Conservation (phyloP, 225 moss, liverwort and hornwort genomes). For the Ulota crispa region DNA sequence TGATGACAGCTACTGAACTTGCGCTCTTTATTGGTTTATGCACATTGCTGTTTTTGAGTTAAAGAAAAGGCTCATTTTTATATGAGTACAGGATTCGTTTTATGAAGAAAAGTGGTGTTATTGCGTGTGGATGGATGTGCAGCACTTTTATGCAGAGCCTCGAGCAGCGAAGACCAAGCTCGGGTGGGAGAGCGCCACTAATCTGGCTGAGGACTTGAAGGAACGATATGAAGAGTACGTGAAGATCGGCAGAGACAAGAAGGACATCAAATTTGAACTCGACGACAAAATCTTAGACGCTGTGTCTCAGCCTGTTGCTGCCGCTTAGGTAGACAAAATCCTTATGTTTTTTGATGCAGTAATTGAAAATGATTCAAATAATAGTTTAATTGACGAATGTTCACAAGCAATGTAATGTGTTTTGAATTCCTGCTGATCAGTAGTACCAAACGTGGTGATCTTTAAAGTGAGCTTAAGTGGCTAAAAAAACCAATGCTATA, state of each 20-base stretch:
- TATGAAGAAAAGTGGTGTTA: not conserved
- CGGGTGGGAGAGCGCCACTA: slow-evolving; percentile 81
- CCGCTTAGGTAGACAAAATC: slow-evolving; percentile 25
- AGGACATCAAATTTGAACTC: slow-evolving; percentile 92
- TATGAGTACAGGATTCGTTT: too few species aligned
- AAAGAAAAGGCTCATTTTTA: not conserved
- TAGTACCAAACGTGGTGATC: too few species aligned
- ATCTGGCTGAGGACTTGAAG: slow-evolving; percentile 70
- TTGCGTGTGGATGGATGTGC: slow-evolving; percentile 25
- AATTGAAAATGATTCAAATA: slow-evolving; percentile 5
- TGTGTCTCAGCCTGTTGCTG: slow-evolving; percentile 41
- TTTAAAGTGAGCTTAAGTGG: too few species aligned
- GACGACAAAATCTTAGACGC: slow-evolving; percentile 90
- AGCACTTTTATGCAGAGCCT: slow-evolving; percentile 98
- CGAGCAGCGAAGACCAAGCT: slow-evolving; percentile 85
- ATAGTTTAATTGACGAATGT: not conserved
- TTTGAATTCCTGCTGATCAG: not conserved
- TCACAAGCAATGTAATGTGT: not conserved
- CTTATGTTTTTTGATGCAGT: not conserved
- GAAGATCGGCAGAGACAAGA: slow-evolving; percentile 83
- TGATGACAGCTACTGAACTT: not conserved
- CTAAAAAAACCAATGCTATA: too few species aligned
- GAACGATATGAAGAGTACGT: slow-evolving; percentile 79
- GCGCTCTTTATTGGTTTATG: not conserved
- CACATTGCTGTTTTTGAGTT: not conserved